phyloP scores from a whole-genome alignment of 2,329 filamentous ascomycete genomes.

The Hypoxylon sp. region DNA sequence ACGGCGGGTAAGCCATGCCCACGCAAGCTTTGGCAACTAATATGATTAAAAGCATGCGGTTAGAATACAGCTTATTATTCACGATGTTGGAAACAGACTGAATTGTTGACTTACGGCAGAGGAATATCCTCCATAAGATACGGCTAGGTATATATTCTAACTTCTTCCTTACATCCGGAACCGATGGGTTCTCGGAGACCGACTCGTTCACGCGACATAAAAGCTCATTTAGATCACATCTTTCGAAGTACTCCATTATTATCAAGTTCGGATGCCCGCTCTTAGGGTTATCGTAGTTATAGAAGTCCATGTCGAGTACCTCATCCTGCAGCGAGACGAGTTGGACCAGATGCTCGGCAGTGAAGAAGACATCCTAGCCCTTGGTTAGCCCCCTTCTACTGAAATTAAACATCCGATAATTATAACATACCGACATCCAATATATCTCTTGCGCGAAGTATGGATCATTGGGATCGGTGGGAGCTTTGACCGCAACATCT shows the following conservation, averaged over 20 bases:
- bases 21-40: constrained; percentile 27
- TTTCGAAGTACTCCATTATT: constrained; percentile 27
- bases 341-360: constrained; percentile 27
- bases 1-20: constrained; percentile 31
- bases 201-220: constrained; percentile 24
- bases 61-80: no score
- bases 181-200: not conserved
- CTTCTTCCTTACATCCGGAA: constrained; percentile 12
- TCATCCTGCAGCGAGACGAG: not conserved
- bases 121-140: constrained; percentile 28
- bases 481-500: constrained; percentile 26
- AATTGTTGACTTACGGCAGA: constrained; percentile 15
- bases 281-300: constrained; percentile 8
- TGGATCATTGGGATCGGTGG: constrained; percentile 12
- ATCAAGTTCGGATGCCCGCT: constrained; percentile 3
- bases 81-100: no score
- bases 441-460: constrained; percentile 20
- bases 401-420: no score
- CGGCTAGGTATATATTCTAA: constrained; percentile 28
- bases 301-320: not conserved
- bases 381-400: no score
- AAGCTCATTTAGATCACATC: constrained; percentile 23
- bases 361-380: constrained; percentile 14
- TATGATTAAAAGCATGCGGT: not conserved
- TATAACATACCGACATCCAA: constrained; percentile 24